These are phyloP conservation scores for Citrus unshiu DNA, from an alignment of 345 rosid genomes.

Conservation along the genomic window DNA sequence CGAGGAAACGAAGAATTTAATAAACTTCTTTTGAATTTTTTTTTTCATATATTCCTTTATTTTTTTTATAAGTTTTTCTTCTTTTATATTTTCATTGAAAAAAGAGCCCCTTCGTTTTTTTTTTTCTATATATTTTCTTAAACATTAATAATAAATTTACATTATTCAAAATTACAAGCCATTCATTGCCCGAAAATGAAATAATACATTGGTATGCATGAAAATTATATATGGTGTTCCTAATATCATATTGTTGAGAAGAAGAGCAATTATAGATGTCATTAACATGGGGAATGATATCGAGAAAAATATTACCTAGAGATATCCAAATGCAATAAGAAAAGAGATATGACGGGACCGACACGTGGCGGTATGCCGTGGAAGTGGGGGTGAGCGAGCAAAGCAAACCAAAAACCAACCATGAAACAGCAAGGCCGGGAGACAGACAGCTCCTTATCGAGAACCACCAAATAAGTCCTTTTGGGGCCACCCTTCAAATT, in stretches of 20 bases:
- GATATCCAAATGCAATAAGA: neutral
- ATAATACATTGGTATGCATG: too few species aligned
- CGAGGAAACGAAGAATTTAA: neutral
- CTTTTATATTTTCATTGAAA: neutral
- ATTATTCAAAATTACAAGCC: too few species aligned
- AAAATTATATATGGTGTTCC: too few species aligned
- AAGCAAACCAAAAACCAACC: neutral
- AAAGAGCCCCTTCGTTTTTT: neutral
- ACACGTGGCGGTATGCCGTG: slow-evolving; percentile 8
- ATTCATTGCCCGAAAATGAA: too few species aligned
- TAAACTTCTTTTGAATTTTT: neutral
- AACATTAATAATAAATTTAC: too few species aligned
- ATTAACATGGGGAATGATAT: neutral
- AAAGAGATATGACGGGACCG: too few species aligned
- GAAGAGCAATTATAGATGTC: neutral
- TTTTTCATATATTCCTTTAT: neutral
- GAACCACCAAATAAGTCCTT: slow-evolving; percentile 20
- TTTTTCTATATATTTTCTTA: neutral
- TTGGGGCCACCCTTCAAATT: neutral
- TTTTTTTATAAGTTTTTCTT: neutral
- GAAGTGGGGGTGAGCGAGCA: neutral
- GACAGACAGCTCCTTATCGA: neutral
- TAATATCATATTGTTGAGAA: too few species aligned
- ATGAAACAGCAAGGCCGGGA: neutral
- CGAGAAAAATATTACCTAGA: neutral